Evolutionary conservation across 331 rosid species (phyloP), one percentile per base, ranked within the genome.

Genomic region (Pyracantha coccinea): DNA sequence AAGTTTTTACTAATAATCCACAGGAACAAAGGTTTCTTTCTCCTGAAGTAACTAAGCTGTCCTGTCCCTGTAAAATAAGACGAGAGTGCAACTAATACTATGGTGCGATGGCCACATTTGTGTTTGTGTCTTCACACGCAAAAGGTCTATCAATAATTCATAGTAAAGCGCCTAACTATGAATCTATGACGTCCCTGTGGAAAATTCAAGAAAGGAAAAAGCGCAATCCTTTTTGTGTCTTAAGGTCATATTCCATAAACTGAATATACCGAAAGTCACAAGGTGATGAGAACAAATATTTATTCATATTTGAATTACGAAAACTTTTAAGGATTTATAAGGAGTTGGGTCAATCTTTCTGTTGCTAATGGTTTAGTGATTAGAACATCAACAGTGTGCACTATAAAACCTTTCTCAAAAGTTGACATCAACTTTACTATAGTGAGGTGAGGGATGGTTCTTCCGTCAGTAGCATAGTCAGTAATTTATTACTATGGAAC

Each of bases 51-150:
- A 27, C 9, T 15, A 0, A 55, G 61, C 27, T 55, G 61, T 16
- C 54, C 53, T 45, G 0, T 14, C 2, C 53, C n/a, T 47, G 23
- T 55, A 55, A 55, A 55, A 3, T 14, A 61, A 47, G 54, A 17
- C 54, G 54, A 47, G 54, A 16, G 54, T 47, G 54, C n/a, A 47
- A 47, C 54, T 47, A 14, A 47, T 47, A 47, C 19, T 17, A 4
- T 53, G 20, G 73, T 73, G 82, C 65, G 74, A 54, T 79, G 77
- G 69, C 20, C 54, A 73, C 44, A 25, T 64, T 66, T 79, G 74
- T 66, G 25, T 75, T 73, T 78, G 27, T 72, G 82, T 66, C 70
- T 66, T 73, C 74, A 73, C 64, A 29, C 62, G 52, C 16, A 21
- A 79, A 79, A 75, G 65, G 53, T 25, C 47, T 13, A 14, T 29